phyloP scores from a whole-genome alignment of 495 filamentous ascomycete species.

The Cercophora sp. region DNA sequence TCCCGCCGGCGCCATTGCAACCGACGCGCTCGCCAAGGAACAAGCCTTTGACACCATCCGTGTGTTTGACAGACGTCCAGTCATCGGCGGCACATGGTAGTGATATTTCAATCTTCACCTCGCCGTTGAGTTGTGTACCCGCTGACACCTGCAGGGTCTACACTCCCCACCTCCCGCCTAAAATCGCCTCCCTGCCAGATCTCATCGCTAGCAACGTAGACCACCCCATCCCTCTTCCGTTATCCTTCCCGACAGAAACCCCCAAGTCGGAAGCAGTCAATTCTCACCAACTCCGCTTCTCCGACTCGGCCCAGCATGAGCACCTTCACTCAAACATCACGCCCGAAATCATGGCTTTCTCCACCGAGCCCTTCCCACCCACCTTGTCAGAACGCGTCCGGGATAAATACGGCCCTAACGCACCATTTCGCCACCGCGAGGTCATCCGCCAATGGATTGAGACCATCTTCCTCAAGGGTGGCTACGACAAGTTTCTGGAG shows the following conservation, averaged over 20 bases:
- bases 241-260: constrained; percentile 41
- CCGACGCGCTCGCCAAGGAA: constrained; percentile 59
- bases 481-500: constrained; percentile 31
- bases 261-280: constrained; percentile 35
- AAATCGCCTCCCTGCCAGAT: constrained; percentile 39
- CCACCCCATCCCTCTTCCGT: constrained; percentile 41
- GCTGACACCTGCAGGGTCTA: constrained; percentile 22
- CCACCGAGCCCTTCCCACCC: constrained; percentile 35
- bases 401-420: constrained; percentile 29
- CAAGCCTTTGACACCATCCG: constrained; percentile 53
- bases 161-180: constrained; percentile 33
- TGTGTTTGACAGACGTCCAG: constrained; percentile 50
- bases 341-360: constrained; percentile 36
- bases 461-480: constrained; percentile 31
- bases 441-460: constrained; percentile 39
- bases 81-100: constrained; percentile 32
- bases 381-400: constrained; percentile 27
- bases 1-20: constrained; percentile 55
- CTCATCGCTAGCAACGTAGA: constrained; percentile 49
- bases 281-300: constrained; percentile 45
- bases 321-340: constrained; percentile 44
- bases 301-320: constrained; percentile 45
- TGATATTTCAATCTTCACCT: neutral
- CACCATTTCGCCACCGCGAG: constrained; percentile 37
- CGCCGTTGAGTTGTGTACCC: neutral